Evolutionary conservation across 2,329 filamentous ascomycete genomes (phyloP), one percentile per base, ranked within the genome.

Genomic region (Thielaviopsis ethacetica): DNA sequence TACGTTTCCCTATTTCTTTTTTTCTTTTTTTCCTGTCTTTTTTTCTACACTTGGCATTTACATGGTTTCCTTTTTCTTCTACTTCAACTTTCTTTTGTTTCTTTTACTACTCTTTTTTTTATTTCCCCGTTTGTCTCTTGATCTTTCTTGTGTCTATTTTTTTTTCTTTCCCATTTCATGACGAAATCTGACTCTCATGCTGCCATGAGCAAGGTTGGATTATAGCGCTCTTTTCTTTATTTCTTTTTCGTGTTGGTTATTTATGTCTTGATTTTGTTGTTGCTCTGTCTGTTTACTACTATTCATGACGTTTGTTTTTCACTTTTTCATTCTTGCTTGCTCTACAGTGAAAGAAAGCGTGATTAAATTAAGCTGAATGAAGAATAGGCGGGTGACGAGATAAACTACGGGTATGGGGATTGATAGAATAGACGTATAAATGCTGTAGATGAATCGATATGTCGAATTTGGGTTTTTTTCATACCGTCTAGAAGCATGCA

Each of bases 291-390:
- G 41, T 24, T 17, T 24, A 41, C 27, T 56, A 41, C 41, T 56
- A 65, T 65, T 63, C 63, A 66, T 64, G 62, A 66, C 62, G 13
- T 51, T 19, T 21, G 34, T 17, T 22, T 47, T 44, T 26, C 44
- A 19, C 26, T 41, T 24, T 53, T 13, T 12, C 15, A 12, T 19
- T 26, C 12, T n/a, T 56, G 19, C 9, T 50, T 59, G 17, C 26
- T 13, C 2, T 10, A 54, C 21, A 19, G 12, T 13, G 15, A 41
- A 3, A 41, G 15, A 34, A 34, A 34, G 30, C 2, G 38, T n/a
- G 38, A n/a, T 15, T 2, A 15, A 44, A 44, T 44, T 15, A 44
- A 44, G 38, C 17, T 44, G 38, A 34, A 34, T 44, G 38, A 44
- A 17, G 13, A n/a, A n/a, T 17, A 6, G 13, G 10, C n/a, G 38